Evolutionary conservation across 2,329 filamentous ascomycete species (phyloP).

Genomic region (Gaeumannomyces tritici): DNA sequence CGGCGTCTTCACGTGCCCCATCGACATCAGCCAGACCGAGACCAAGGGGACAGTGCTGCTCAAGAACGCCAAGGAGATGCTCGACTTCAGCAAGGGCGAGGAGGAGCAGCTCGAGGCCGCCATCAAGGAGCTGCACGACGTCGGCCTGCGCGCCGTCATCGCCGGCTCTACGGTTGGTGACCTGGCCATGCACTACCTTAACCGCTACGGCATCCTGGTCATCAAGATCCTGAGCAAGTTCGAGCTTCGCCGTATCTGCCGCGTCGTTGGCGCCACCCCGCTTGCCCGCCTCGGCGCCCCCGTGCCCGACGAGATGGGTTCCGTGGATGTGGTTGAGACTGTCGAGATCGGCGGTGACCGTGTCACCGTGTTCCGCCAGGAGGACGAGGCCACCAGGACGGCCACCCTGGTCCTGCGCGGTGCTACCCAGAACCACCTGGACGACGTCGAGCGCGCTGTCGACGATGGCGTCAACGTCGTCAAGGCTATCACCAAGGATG

Average conservation of each 20-base stretch:
- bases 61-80: constrained; percentile 97
- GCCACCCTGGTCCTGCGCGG: constrained; percentile 90
- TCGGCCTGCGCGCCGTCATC: constrained; percentile 82
- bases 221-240: constrained; percentile 98
- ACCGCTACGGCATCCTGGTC: constrained; percentile 90
- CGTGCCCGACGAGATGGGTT: constrained; percentile 99
- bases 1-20: constrained; percentile 89
- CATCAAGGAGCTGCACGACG: constrained; percentile 94
- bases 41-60: constrained; percentile 96
- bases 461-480: constrained; percentile 98
- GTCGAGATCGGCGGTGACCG: constrained; percentile 96
- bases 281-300: constrained; percentile 89
- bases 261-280: constrained; percentile 94
- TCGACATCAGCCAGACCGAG: constrained; percentile 93
- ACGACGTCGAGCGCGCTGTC: constrained; percentile 92
- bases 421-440: constrained; percentile 94
- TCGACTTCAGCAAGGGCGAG: constrained; percentile 96
- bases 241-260: constrained; percentile 87
- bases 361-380: constrained; percentile 96
- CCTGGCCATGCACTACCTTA: constrained; percentile 92
- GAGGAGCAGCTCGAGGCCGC: constrained; percentile 81
- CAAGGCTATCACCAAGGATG: constrained; percentile 93
- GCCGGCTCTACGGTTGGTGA: constrained; percentile 93
- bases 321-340: constrained; percentile 89
- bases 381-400: constrained; percentile 83